These are phyloP conservation scores for Hypoxylon lienhwacheense DNA, from an alignment of 495 filamentous ascomycete species.

Conservation along the genomic window DNA sequence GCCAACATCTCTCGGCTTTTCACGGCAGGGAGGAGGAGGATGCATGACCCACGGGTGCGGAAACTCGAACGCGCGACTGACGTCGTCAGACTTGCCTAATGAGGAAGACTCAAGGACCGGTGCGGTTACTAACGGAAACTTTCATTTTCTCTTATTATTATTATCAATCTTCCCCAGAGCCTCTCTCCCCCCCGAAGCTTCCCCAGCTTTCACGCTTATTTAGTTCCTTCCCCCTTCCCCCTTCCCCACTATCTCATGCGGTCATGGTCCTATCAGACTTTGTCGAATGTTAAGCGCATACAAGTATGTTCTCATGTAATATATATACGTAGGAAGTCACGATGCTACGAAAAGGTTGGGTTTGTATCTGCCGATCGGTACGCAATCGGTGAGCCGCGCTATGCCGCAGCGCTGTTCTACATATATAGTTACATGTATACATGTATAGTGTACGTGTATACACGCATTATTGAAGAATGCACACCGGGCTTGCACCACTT, in stretches of 20 bases:
- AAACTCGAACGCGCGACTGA: constrained; percentile 15
- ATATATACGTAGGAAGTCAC: too few relatives aligned
- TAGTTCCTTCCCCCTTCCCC: too few relatives aligned
- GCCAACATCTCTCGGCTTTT: constrained; percentile 22
- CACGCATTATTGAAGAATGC: too few relatives aligned
- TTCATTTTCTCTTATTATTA: too few relatives aligned
- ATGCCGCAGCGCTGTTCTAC: constrained; percentile 31
- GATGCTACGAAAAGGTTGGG: constrained; percentile 1
- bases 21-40: constrained; percentile 6
- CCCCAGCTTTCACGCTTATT: background rate
- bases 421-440: too few relatives aligned
- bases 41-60: constrained; percentile 6
- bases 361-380: constrained; percentile 12
- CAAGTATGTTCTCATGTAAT: too few relatives aligned
- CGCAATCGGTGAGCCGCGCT: constrained; percentile 7
- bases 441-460: background rate
- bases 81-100: constrained; percentile 28
- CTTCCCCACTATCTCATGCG: too few relatives aligned
- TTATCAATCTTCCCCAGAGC: constrained; percentile 13
- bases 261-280: constrained; percentile 21
- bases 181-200: background rate
- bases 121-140: constrained; percentile 24
- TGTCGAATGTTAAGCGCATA: constrained; percentile 14
- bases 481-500: too few relatives aligned
- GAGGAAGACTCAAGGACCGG: constrained; percentile 14